A percentile compares a stretch with the other conserved stretches of the same genome.
These are phyloP conservation scores for Atkinsonella texensis DNA, from an alignment of 2,329 filamentous ascomycete species.

Conservation along the genomic window DNA sequence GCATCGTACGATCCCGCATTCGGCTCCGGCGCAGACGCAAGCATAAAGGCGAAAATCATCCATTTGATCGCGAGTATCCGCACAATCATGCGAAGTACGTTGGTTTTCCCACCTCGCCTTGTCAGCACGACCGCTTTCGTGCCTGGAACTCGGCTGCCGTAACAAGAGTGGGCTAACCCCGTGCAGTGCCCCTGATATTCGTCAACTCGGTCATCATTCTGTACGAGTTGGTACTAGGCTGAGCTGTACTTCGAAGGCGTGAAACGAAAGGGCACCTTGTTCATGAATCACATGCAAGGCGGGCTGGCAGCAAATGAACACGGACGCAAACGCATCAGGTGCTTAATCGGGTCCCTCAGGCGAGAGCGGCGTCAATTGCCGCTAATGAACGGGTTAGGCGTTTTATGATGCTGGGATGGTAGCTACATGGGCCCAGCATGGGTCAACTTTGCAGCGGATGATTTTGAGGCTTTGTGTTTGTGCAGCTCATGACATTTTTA, in stretches of 20 bases:
- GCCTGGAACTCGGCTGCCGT: background rate
- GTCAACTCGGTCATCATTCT: constrained; percentile 75
- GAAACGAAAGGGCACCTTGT: background rate
- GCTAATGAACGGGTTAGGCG: background rate
- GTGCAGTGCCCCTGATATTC: constrained; percentile 69
- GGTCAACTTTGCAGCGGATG: too few species aligned
- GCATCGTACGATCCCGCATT: constrained; percentile 64
- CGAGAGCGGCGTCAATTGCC: background rate
- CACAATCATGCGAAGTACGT: constrained; percentile 78
- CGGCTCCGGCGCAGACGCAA: constrained; percentile 58
- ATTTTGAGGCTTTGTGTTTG: too few species aligned
- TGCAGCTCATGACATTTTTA: too few species aligned
- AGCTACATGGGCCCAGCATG: too few species aligned
- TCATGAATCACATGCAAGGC: background rate
- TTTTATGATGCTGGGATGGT: background rate
- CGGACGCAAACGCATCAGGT: background rate
- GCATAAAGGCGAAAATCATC: constrained; percentile 76
- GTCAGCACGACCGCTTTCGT: background rate
- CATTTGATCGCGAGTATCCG: constrained; percentile 83
- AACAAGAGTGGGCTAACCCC: background rate
- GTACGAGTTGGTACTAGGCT: constrained; percentile 69
- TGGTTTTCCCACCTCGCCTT: background rate
- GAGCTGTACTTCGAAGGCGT: constrained; percentile 15
- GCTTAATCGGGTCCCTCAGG: background rate
- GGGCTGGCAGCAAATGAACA: background rate